phyloP scores from a whole-genome alignment of 140 eudicot genomes.

The Bidens hawaiensis region DNA sequence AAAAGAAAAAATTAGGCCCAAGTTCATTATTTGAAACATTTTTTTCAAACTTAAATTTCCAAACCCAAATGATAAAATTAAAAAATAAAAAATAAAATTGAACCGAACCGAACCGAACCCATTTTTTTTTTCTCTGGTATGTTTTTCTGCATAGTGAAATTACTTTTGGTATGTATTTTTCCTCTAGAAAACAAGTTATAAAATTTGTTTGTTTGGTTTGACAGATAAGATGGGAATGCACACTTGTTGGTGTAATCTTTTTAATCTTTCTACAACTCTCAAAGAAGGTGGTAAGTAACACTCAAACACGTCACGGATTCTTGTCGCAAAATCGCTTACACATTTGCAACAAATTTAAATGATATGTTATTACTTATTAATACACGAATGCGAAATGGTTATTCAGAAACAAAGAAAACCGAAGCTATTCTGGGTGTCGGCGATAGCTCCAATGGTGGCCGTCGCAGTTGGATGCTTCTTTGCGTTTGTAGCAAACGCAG shows the following conservation, averaged over 20 bases:
- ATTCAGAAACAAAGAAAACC: constrained; percentile 71
- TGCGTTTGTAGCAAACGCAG: constrained; percentile 48
- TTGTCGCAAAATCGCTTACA: not conserved
- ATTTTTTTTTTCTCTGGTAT: not conserved
- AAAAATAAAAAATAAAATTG: too few relatives aligned
- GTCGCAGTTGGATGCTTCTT: constrained; percentile 57
- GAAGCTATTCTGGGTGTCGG: constrained; percentile 73
- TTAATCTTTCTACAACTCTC: constrained; percentile 55
- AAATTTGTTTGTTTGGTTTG: not conserved
- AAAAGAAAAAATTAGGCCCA: too few relatives aligned
- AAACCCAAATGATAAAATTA: too few relatives aligned
- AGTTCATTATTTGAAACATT: too few relatives aligned
- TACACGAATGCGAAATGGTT: not conserved
- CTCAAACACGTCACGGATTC: not conserved
- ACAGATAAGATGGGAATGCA: constrained; percentile 76
- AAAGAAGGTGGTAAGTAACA: constrained; percentile 58
- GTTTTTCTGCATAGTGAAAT: not conserved
- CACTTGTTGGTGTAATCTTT: constrained; percentile 54
- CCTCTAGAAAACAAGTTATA: not conserved
- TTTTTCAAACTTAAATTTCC: too few relatives aligned
- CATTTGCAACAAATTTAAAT: not conserved
- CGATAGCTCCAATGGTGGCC: constrained; percentile 64
- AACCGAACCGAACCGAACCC: too few relatives aligned
- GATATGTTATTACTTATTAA: not conserved
- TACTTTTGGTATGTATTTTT: not conserved